Conservation (phyloP, 139 green algal genomes). For the Auxenochlorella pyrenoidosa region DNA sequence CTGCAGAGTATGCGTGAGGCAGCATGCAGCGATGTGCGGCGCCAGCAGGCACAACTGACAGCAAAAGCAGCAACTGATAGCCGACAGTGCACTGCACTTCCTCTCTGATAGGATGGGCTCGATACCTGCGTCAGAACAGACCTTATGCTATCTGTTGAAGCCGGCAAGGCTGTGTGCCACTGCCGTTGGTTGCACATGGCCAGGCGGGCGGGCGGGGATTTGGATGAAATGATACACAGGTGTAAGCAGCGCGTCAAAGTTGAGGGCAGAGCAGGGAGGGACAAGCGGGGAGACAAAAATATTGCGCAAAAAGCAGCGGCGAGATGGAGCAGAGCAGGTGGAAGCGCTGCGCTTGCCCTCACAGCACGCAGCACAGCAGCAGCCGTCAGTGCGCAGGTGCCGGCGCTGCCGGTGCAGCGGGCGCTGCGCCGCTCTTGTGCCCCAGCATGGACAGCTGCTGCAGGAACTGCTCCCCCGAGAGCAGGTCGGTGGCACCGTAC, state of each 20-base stretch:
- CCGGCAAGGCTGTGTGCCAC: no score
- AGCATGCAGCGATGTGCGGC: background rate
- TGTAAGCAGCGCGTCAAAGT: background rate
- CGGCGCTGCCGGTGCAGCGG: background rate
- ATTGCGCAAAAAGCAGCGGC: background rate
- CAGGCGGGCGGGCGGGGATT: no score
- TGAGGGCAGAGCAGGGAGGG: background rate
- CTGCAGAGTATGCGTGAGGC: background rate
- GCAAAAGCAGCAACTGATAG: no score
- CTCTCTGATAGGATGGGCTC: no score
- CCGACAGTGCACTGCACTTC: no score
- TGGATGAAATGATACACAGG: background rate
- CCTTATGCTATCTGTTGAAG: no score
- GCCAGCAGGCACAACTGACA: background rate
- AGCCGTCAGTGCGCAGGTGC: background rate
- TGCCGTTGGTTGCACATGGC: no score
- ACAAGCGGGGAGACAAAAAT: background rate
- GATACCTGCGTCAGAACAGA: no score
- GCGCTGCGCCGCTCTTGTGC: constrained; percentile 36
- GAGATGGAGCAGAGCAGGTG: no score
- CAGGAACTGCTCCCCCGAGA: constrained; percentile 81
- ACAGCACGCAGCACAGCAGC: no score
- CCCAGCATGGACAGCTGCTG: constrained; percentile 86
- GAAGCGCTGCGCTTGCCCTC: no score
- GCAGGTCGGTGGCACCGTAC: constrained; percentile 96